Percentiles rank a stretch among this genome's conserved stretches.
These are phyloP conservation scores for Microthlaspi erraticum DNA, from an alignment of 345 rosid genomes.

Conservation along the genomic window DNA sequence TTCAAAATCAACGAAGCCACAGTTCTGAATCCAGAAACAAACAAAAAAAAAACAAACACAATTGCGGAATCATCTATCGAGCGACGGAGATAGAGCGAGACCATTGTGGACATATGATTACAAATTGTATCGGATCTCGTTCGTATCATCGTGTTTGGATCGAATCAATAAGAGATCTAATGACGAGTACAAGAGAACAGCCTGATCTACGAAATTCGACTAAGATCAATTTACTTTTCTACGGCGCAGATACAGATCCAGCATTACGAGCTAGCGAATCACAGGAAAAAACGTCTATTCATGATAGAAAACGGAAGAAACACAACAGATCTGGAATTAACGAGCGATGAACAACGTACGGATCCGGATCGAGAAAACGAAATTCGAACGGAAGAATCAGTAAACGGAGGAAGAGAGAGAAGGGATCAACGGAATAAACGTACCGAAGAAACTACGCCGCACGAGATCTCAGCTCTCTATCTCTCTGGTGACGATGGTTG, in stretches of 20 bases:
- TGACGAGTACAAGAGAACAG: not conserved
- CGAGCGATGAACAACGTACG: constrained; percentile 6
- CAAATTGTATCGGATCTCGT: constrained; percentile 15
- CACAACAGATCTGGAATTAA: constrained; percentile 33
- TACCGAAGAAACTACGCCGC: constrained; percentile 34
- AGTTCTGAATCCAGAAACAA: not conserved
- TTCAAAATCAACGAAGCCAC: not conserved
- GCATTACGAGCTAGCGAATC: constrained; percentile 24
- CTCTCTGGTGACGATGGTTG: constrained; percentile 33
- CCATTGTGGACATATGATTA: not conserved
- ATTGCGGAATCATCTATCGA: not conserved
- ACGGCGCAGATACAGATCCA: constrained; percentile 31
- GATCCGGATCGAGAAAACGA: constrained; percentile 2
- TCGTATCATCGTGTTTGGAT: not conserved
- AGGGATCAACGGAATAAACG: constrained; percentile 2
- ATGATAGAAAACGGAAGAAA: not conserved
- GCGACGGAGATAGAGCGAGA: not conserved
- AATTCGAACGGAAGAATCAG: constrained; percentile 10
- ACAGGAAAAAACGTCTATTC: constrained; percentile 1
- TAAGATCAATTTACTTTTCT: not conserved
- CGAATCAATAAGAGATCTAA: constrained; percentile 18
- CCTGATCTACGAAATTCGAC: constrained; percentile 12
- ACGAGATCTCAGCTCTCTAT: constrained; percentile 35
- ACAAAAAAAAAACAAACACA: not conserved
- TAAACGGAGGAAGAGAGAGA: not conserved